Conservation (phyloP, 495 filamentous ascomycete genomes). For the Geoglossum glabrum region DNA sequence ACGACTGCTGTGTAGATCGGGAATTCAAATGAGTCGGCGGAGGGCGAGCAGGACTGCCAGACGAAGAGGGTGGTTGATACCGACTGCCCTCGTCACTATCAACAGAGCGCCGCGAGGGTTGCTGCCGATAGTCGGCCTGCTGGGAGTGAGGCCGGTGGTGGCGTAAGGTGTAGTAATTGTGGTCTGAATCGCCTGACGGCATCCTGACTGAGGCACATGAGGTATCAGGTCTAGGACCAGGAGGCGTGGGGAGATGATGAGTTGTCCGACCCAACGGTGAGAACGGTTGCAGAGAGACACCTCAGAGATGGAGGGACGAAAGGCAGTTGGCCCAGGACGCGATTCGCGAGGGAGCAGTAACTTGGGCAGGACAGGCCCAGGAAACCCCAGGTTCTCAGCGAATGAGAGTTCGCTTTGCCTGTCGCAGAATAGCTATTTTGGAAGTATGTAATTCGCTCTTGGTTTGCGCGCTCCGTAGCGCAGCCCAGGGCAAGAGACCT, state of each 20-base stretch:
- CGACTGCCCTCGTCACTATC: slow-evolving; percentile 3
- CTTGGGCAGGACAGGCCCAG: neutral
- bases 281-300: neutral
- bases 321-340: neutral
- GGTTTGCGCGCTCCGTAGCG: neutral
- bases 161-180: slow-evolving; percentile 7
- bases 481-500: neutral
- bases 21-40: neutral
- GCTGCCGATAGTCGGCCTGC: neutral
- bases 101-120: slow-evolving; percentile 4
- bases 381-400: neutral
- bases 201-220: slow-evolving; percentile 8
- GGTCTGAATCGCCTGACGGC: slow-evolving; percentile 11
- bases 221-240: slow-evolving; percentile 7
- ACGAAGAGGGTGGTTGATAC: neutral
- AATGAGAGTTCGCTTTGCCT: neutral
- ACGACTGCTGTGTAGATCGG: neutral
- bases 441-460: neutral
- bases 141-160: neutral
- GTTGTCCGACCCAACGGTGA: slow-evolving; percentile 1
- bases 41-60: neutral
- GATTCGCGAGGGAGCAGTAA: slow-evolving; percentile 1
- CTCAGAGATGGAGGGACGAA: slow-evolving; percentile 1
- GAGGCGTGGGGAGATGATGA: neutral
- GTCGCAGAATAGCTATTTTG: slow-evolving; percentile 1